Base-by-base conservation (phyloP, 805 yeast genomes). In the Tetrapisispora fleetii region DNA sequence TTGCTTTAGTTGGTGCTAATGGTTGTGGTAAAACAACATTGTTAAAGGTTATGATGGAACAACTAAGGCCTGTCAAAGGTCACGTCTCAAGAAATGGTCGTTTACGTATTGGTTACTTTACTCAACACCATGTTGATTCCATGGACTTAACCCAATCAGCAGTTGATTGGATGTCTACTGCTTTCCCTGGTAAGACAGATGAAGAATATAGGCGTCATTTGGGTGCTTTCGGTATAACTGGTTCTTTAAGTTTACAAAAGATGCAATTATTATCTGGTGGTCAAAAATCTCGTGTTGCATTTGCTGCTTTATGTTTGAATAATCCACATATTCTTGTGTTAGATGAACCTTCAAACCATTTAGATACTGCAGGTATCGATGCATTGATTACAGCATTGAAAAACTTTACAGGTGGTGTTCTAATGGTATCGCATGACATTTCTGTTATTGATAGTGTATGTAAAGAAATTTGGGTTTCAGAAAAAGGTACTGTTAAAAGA, bases 21-120 rank as follows among this genome's bases (percentile, higher is more conserved):
- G 99, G 99, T 72, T 87, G 96, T 63, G 99, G 99, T 85, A 93
- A 93, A 67, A 90, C 99, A 11, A 93, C 99, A 2, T 72, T 93
- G 52, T 76, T 93, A 62, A 91, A 91, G 65, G 72, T 93, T 40
- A 72, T 93, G 57, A 81, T 90, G 79, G 96, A 86, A 53, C 79
- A 73, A 55, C 70, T 85, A 47, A 70, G 72, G 21, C 97, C 99
- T 1, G 62, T 80, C 40, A 73, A 70, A n/a, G 99, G 99, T 48
- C 74, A 76, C 48, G 83, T 90, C 19, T 77, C 87, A 21, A 79
- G 79, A 54, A 90, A 93, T 61, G 83, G 93, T 40, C 77, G 97
- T 58, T 72, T 93, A 56, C 79, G 98, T 69, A 85, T 93, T 48
- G 98, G 96, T 17, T 93, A 93, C 67, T 93, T 93, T 71, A 97